Percentiles rank a stretch among this genome's conserved stretches.
phyloP scores from a whole-genome alignment of 805 yeast genomes.

The Jamesozyma jinghongensis region DNA sequence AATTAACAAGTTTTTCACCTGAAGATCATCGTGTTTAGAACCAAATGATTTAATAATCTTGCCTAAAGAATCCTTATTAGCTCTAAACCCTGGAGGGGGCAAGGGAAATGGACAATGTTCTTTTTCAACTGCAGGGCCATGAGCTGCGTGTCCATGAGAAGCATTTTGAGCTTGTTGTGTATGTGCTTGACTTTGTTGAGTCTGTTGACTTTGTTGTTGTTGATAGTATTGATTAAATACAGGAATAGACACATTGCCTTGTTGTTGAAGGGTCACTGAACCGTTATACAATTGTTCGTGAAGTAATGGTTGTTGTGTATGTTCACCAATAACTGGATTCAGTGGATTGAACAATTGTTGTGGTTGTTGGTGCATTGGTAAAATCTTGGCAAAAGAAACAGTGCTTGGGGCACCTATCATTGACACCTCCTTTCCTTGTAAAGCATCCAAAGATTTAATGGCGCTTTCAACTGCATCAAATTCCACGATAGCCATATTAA shows the following conservation, averaged over 20 bases:
- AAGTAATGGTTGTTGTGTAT: slow-evolving; percentile 20
- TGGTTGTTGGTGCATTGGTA: slow-evolving; percentile 30
- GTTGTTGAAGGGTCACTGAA: slow-evolving; percentile 26
- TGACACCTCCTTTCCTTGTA: slow-evolving; percentile 71
- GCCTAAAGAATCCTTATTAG: slow-evolving; percentile 11
- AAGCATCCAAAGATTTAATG: slow-evolving; percentile 62
- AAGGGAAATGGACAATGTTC: slow-evolving; percentile 30
- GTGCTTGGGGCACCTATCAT: slow-evolving; percentile 67
- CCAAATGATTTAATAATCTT: slow-evolving; percentile 20
- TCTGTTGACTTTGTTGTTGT: slow-evolving; percentile 4
- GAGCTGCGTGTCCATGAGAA: not conserved
- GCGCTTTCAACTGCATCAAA: slow-evolving; percentile 68
- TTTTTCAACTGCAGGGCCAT: slow-evolving; percentile 14
- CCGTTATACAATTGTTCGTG: slow-evolving; percentile 30
- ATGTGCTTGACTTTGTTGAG: slow-evolving; percentile 5
- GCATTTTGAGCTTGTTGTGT: slow-evolving; percentile 8
- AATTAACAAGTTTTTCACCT: slow-evolving; percentile 37
- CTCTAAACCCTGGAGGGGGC: slow-evolving; percentile 26
- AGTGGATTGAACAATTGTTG: slow-evolving; percentile 6
- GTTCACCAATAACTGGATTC: slow-evolving; percentile 2
- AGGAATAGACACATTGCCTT: slow-evolving; percentile 27
- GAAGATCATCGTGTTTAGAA: slow-evolving; percentile 17
- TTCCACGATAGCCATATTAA: slow-evolving; percentile 55
- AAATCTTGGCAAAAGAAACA: slow-evolving; percentile 77
- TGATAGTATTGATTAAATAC: slow-evolving; percentile 22